Conservation (phyloP, 2,329 filamentous ascomycete genomes). For the Fusarium brachygibbosum region DNA sequence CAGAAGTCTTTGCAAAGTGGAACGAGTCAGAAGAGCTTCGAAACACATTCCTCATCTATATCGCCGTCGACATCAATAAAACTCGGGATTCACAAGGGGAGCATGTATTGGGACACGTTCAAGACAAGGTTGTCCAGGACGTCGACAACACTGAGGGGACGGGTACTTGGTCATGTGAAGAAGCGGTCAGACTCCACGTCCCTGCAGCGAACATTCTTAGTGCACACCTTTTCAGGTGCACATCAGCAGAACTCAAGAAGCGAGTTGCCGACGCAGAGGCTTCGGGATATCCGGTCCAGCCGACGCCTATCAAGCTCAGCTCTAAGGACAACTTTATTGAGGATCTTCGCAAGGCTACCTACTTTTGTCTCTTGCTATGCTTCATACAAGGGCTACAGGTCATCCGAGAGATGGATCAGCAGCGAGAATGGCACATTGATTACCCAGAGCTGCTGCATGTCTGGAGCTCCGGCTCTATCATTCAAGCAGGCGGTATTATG, state of each 20-base stretch:
- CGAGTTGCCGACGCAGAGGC: conserved; percentile 1
- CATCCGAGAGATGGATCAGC: not conserved
- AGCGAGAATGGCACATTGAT: conserved; percentile 1
- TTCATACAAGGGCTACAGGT: conserved; percentile 11
- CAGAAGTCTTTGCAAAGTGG: conserved; percentile 1
- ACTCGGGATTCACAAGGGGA: fast-evolving
- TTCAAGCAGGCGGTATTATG: not conserved
- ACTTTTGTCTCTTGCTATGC: not conserved
- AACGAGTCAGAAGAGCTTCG: not conserved
- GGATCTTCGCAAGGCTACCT: not conserved
- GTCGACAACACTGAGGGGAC: conserved; percentile 11
- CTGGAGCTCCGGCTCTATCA: conserved; percentile 2
- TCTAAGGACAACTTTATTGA: not conserved
- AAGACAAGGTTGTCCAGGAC: not conserved
- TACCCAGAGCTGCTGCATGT: not conserved
- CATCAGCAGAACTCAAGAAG: not conserved
- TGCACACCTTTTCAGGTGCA: conserved; percentile 6
- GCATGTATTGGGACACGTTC: not conserved
- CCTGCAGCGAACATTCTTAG: conserved; percentile 12
- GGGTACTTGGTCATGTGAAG: conserved; percentile 12
- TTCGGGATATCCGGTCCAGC: not conserved
- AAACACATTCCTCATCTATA: conserved; percentile 1
- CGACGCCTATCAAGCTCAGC: not conserved
- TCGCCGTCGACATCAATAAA: not conserved
- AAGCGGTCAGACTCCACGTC: conserved; percentile 5